Evolutionary conservation across 2,329 filamentous ascomycete species (phyloP).

Genomic region (Monosporascus sp.): DNA sequence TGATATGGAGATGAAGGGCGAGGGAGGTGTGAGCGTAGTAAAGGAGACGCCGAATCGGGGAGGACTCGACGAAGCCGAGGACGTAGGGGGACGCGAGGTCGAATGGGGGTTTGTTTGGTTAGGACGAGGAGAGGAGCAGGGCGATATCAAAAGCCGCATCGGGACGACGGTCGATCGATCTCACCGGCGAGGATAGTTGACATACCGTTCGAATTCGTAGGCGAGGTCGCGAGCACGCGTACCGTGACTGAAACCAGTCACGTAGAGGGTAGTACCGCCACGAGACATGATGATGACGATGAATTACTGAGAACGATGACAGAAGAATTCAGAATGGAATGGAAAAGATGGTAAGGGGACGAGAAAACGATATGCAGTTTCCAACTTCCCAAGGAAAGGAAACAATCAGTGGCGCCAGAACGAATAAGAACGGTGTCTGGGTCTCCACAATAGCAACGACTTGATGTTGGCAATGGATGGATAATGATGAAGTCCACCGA

Average conservation of each 20-base stretch:
- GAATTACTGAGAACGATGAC: not conserved
- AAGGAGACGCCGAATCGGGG: conserved; percentile 31
- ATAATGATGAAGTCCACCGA: not conserved
- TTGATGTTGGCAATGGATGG: not conserved
- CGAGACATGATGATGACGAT: conserved; percentile 67
- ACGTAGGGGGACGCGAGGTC: conserved; percentile 25
- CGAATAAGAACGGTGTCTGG: not conserved
- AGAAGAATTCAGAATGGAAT: not conserved
- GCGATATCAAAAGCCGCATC: conserved; percentile 37
- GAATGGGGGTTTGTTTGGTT: conserved; percentile 9
- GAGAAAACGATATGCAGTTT: not conserved
- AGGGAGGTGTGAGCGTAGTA: conserved; percentile 23
- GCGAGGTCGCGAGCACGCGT: conserved; percentile 98
- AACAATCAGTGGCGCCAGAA: not conserved
- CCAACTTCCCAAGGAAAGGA: not conserved
- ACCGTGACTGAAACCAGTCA: conserved; percentile 98
- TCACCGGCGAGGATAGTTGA: conserved; percentile 55
- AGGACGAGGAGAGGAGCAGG: conserved; percentile 28
- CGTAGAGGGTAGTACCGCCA: conserved; percentile 89
- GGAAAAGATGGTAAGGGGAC: conserved; percentile 1
- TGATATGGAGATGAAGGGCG: conserved; percentile 27
- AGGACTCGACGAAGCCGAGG: conserved; percentile 31
- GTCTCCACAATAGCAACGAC: not conserved
- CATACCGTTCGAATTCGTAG: conserved; percentile 99
- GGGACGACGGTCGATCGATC: conserved; percentile 39